phyloP scores from a whole-genome alignment of 257 asterid genomes.

The Scutellaria galericulata region DNA sequence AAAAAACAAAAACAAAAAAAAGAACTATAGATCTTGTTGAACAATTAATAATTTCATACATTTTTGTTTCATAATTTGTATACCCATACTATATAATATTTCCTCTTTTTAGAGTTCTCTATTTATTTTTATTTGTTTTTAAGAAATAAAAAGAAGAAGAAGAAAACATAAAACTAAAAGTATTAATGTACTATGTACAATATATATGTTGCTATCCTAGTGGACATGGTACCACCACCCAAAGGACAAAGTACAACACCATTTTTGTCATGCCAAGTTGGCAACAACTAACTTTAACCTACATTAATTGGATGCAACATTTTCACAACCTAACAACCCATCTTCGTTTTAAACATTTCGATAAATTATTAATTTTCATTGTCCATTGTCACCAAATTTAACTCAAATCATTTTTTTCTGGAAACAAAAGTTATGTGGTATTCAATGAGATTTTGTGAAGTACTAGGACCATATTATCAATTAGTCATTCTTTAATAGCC shows the following conservation, averaged over 20 bases:
- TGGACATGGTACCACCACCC: conserved; percentile 24
- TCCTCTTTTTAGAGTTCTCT: too few relatives aligned
- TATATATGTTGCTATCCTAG: background rate
- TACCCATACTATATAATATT: too few relatives aligned
- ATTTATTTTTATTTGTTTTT: too few relatives aligned
- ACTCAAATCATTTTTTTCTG: background rate
- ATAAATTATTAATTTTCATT: background rate
- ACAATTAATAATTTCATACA: too few relatives aligned
- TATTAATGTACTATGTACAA: too few relatives aligned
- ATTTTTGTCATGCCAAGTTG: conserved; percentile 36
- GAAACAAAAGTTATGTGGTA: background rate
- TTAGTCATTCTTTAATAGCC: conserved; percentile 22
- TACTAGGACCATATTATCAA: conserved; percentile 15
- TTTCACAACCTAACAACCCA: background rate
- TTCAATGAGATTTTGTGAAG: conserved; percentile 11
- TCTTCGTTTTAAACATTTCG: conserved; percentile 14
- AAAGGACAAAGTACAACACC: conserved; percentile 41
- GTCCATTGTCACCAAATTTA: conserved; percentile 9
- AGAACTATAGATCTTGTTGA: too few relatives aligned
- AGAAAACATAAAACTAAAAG: too few relatives aligned
- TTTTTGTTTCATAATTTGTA: too few relatives aligned
- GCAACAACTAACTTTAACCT: conserved; percentile 26
- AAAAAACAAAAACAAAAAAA: too few relatives aligned
- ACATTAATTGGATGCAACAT: too few relatives aligned
- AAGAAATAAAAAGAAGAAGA: too few relatives aligned